phyloP scores from a whole-genome alignment of 1,139 yeast genomes.

The Hansenula lynferdii region DNA sequence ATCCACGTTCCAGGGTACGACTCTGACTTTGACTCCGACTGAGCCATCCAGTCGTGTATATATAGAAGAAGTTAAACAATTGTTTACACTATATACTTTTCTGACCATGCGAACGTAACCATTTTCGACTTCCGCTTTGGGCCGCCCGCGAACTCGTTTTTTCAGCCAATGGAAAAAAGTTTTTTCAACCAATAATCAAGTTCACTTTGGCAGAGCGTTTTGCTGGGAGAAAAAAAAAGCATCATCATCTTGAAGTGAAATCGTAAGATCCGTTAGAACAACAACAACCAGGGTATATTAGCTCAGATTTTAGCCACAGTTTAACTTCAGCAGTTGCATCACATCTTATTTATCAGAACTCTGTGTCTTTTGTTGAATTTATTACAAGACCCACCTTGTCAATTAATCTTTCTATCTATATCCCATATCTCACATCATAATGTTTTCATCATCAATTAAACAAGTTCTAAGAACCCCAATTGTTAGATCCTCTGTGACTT shows the following conservation, averaged over 20 bases:
- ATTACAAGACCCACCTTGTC: no score
- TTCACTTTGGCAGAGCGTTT: not conserved
- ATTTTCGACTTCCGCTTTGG: not conserved
- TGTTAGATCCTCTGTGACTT: constrained; percentile 24
- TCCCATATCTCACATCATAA: no score
- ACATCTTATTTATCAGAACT: no score
- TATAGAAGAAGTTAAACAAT: no score
- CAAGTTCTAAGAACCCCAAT: constrained; percentile 24
- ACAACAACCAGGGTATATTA: no score
- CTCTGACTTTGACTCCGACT: no score
- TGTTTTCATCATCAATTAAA: constrained; percentile 17
- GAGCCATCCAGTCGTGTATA: no score
- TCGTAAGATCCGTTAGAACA: not conserved
- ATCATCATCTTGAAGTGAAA: constrained; percentile 2
- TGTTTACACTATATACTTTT: not conserved
- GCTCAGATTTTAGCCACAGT: no score
- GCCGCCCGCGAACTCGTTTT: not conserved
- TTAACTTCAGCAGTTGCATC: no score
- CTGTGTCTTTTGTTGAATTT: no score
- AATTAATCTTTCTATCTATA: no score
- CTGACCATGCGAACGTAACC: not conserved
- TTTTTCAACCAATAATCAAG: constrained; percentile 10
- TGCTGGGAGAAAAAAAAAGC: constrained; percentile 5
- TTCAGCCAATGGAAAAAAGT: constrained; percentile 10
- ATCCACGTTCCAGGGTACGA: no score